Base-by-base conservation (phyloP, 164 flowering plant species). In the Taxillus chinensis region DNA sequence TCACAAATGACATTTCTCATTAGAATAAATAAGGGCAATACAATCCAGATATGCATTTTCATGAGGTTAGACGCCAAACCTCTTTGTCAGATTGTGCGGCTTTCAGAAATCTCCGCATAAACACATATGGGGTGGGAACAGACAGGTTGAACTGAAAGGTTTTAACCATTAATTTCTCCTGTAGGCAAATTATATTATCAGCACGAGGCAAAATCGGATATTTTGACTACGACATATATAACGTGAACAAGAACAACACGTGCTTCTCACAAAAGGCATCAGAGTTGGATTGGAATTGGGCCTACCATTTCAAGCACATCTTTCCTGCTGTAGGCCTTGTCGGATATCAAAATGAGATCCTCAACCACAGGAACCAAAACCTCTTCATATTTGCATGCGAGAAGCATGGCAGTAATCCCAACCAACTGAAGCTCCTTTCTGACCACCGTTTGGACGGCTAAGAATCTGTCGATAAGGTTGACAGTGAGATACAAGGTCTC, bases 331-430 rank as follows among this genome's bases (percentile, higher is more conserved):
- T 91, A 91, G 45, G 96, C 98, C 57, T 70, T 89, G 65, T 86
- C 98, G 17, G 96, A 85, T 45, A 91, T 91, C 62, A 84, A 61
- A 59, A 91, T 81, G 14, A 91, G 73, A 70, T 91, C 98, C 56
- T 82, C 90, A 40, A 91, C 90, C 41, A 91, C 81, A 2, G 96
- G 97, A 15, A 91, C 93, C 2, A 85, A 75, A 16, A 91, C 90
- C 70, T 86, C 97, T 62, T 91, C 96, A 60, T 88, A 91, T 60
- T 91, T 91, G 84, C 97, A 88, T 0, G 97, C 97, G 37, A 91
- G 71, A 57, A 91, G 90, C 93, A 91, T 71, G 46, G 97, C 95
- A 14, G 92, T 86, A 9, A 91, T 77, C 13, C 97, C 97, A 56
- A 91, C 96, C 46, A 90, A 78, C 80, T 90, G 97, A 41, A 90